Base-by-base conservation (phyloP, 2,329 filamentous ascomycete genomes). In the Periconia digitata region DNA sequence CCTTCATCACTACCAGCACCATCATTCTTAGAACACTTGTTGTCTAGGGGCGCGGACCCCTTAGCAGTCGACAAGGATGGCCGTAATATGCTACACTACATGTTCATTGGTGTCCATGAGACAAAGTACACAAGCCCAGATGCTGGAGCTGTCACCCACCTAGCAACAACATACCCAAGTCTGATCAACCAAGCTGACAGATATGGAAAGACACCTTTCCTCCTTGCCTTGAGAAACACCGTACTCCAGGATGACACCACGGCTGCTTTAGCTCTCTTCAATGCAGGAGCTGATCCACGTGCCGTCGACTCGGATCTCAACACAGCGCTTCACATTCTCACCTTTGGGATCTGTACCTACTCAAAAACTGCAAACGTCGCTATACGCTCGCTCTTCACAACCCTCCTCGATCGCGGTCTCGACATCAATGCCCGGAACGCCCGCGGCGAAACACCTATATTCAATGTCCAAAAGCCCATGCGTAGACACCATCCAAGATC, bases 401-500 rank as follows among this genome's bases (percentile, higher is more conserved):
- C 24, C 8, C 27, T 59, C 8, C 24, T 52, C 2, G 10, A 27
- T 13, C 15, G 8, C 4, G 56, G 53, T 13, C 29, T 53, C 10
- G 41, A 56, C 23, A 49, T 55, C 47, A 60, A 60, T 27, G 44
- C 51, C 13, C 42, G 39, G 3, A 54, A 59, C 27, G 21, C 43
- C 8, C 12, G 17, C 12, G 54, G 53, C 12, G 53, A 61, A 44
- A 57, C 56, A 0, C 54, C 58, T 6, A 16, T 58, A 13, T 61
- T 59, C 43, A 44, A 43, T 36, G 38, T 53, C 23, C 36, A 37
- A 24, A 50, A 43, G 24, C 3, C n/a, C 6, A 7, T 35, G 1
- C 40, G 27, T 21, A 18, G 13, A 7, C n/a, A n/a, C n/a, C n/a
- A n/a, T n/a, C n/a, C n/a, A n/a, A n/a, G n/a, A n/a, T n/a, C n/a